These are phyloP conservation scores for Selaginella tamariscina DNA, from an alignment of 75 land plant genomes.

Conservation along the genomic window DNA sequence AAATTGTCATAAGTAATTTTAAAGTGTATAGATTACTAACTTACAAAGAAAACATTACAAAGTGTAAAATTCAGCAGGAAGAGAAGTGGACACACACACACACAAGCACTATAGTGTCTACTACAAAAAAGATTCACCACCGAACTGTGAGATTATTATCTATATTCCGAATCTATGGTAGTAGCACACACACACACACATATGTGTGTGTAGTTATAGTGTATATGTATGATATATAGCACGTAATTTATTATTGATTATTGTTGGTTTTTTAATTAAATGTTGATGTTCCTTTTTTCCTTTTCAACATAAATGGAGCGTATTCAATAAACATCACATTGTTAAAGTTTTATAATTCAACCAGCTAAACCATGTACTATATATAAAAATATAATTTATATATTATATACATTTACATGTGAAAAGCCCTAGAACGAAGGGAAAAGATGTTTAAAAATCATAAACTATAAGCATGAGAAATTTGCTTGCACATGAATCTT, in stretches of 20 bases:
- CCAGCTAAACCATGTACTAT: constrained; percentile 61
- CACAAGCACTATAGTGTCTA: constrained; percentile 6
- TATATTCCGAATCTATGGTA: no score
- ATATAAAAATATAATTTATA: constrained; percentile 20
- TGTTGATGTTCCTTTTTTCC: constrained; percentile 63
- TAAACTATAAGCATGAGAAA: no score
- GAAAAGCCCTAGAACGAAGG: neutral
- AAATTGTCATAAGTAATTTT: no score
- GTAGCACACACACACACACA: no score
- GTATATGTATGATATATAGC: neutral
- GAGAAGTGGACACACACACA: no score
- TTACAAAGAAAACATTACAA: no score
- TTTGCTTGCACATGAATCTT: no score
- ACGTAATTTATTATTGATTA: neutral
- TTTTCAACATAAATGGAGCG: constrained; percentile 99
- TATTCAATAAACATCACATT: constrained; percentile 60
- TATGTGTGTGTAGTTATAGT: neutral
- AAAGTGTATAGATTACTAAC: no score
- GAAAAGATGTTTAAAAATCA: no score
- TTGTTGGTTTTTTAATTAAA: neutral
- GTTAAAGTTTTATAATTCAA: constrained; percentile 58
- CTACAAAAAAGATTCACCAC: no score
- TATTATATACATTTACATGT: neutral
- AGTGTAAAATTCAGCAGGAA: no score
- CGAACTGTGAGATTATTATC: no score